Conservation (phyloP, 371 early-diverging fungal species). For the Smittium culicis region DNA sequence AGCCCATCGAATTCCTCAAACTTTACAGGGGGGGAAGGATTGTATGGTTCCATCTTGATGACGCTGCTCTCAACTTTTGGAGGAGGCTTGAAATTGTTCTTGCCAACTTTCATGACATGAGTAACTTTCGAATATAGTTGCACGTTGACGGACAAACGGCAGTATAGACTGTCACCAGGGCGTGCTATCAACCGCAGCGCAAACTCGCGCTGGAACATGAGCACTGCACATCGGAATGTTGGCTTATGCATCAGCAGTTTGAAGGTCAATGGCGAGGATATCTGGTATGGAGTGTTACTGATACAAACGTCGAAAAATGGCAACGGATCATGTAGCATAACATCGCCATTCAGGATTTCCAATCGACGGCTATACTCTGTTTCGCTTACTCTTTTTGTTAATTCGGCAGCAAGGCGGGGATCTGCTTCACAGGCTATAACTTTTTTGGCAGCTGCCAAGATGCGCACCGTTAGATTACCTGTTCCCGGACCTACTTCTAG, state of each 20-base stretch:
- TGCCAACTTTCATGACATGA: slow-evolving; percentile 92
- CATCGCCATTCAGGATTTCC: slow-evolving; percentile 94
- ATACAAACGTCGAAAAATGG: slow-evolving; percentile 99
- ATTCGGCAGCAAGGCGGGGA: slow-evolving; percentile 93
- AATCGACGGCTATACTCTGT: slow-evolving; percentile 65
- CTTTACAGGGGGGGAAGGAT: slow-evolving; percentile 88
- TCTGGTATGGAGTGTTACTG: slow-evolving; percentile 99
- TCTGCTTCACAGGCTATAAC: slow-evolving; percentile 95
- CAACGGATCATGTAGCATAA: slow-evolving; percentile 81
- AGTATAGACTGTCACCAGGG: slow-evolving; percentile 78
- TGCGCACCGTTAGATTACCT: slow-evolving; percentile 97
- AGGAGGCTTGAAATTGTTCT: slow-evolving; percentile 98
- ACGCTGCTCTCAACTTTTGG: slow-evolving; percentile 98
- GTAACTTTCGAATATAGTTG: slow-evolving; percentile 93
- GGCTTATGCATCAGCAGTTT: slow-evolving; percentile 93
- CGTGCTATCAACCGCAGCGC: slow-evolving; percentile 93
- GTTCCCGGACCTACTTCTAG: slow-evolving; percentile 99
- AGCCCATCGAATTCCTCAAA: slow-evolving; percentile 97
- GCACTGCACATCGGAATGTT: slow-evolving; percentile 75
- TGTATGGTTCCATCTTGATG: slow-evolving; percentile 85
- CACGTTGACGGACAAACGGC: slow-evolving; percentile 93
- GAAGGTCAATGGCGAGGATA: slow-evolving; percentile 91
- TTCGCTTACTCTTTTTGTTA: slow-evolving; percentile 93
- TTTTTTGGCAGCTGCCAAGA: slow-evolving; percentile 88
- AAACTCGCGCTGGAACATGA: slow-evolving; percentile 99